Base-by-base conservation (phyloP, 1,284 basidiomycete species). In the Apiotrichum montevideense region DNA sequence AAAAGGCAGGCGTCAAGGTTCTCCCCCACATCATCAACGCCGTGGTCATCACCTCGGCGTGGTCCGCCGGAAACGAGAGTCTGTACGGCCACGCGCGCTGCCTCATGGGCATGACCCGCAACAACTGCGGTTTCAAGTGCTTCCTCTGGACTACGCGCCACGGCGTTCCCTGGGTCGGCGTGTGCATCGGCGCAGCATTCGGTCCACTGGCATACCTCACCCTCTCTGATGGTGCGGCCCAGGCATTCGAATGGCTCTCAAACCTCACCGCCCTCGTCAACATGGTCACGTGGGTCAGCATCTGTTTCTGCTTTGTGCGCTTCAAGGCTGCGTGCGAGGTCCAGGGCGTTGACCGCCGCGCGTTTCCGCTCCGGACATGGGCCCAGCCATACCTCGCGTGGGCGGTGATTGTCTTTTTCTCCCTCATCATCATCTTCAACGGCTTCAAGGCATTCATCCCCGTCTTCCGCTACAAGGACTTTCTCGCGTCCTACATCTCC, bases 281-380 rank as follows among this genome's bases (percentile, higher is more conserved):
- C 15, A 70, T 85, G 54, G 80, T 89, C 77, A 87, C 85, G 14
- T 92, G 89, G 89, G 85, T 87, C 65, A 86, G 84, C 56, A 91
- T 91, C 66, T 79, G 78, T 35, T 61, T 88, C 44, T 88, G 86
- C 5, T 91, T 90, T 68, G 67, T 87, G 51, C 84, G 86, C 34
- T 92, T 92, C 79, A 80, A 88, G 69, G 70, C 77, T 5, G 90
- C 88, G 34, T 70, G 86, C 70, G 85, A 86, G 66, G 84, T 75
- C 1, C 89, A 92, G 67, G 85, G 86, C 34, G 35, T 51, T 44
- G 49, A 53, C 44, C 39, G 88, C 46, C 74, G 56, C 7, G 79
- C 75, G 2, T 79, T 93, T 10, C 88, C 88, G 0, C 90, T 80
- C 68, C 70, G 68, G 6, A 82, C 83, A 3, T 72, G 71, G 32